Conservation (phyloP, 129 eudicot genomes). For the Oenanthe sinensis region DNA sequence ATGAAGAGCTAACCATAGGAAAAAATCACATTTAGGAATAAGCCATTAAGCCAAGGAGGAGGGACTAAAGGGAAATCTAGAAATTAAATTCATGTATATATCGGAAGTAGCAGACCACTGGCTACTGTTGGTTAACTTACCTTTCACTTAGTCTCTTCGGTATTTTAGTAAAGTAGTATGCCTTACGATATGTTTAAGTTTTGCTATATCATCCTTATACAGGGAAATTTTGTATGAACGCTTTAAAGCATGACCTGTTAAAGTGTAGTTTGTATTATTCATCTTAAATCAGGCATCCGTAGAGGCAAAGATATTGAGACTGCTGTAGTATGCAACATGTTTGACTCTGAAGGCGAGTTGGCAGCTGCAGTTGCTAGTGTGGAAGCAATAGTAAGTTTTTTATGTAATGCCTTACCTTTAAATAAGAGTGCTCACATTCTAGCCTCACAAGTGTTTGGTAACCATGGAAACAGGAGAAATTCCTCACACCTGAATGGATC, state of each 20-base stretch:
- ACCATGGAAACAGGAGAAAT: conserved; percentile 50
- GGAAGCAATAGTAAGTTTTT: conserved; percentile 58
- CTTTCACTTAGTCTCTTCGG: not conserved
- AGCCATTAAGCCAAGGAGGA: too few relatives aligned
- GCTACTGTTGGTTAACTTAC: not conserved
- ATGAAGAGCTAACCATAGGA: too few relatives aligned
- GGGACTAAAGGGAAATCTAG: not conserved
- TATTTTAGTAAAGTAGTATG: not conserved
- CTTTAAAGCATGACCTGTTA: not conserved
- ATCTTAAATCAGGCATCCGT: conserved; percentile 52
- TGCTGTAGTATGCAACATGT: conserved; percentile 67
- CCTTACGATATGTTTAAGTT: not conserved
- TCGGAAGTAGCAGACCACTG: not conserved
- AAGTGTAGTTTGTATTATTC: not conserved
- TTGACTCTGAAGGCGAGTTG: conserved; percentile 71
- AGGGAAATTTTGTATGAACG: not conserved
- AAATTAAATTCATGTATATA: not conserved
- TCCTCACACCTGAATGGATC: conserved; percentile 75
- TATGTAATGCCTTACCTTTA: not conserved
- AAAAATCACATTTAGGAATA: too few relatives aligned
- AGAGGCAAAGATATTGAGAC: conserved; percentile 51
- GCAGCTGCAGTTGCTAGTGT: conserved; percentile 95
- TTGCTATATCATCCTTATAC: not conserved
- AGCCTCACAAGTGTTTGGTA: conserved; percentile 8
- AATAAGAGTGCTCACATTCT: not conserved